Evolutionary conservation across 305 asterid species (phyloP), one percentile per base, ranked within the genome.

Genomic region (Lippia alba): DNA sequence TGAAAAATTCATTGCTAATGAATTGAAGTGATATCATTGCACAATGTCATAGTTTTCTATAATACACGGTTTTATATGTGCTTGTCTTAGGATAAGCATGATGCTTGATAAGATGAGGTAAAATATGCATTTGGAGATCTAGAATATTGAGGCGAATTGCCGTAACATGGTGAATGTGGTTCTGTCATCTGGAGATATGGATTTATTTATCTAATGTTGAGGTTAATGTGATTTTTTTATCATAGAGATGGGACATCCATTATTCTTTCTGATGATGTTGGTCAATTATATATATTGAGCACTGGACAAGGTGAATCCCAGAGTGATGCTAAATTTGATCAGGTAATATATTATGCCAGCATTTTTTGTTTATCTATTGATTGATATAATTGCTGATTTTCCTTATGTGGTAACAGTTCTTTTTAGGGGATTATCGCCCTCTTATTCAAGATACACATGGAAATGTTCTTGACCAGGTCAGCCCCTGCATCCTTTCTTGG

Each of bases 231-330:
- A 76, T 67, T 74, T 56, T 82, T 66, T 66, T 61, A 56, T 70
- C 78, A 74, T 83, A 94, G 99, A 72, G 99, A 94, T 84, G 99
- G 99, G 60, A 92, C 99, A 44, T 94, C 99, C 56, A 94, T 94
- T 74, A 86, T 94, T 77, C 96, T 94, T 67, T 94, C 99, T 50
- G 99, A 94, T 79, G 96, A 94, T 73, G 99, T 90, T 59, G 99
- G 99, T 24, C 99, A 94, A 69, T 75, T 94, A 65, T 92, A 90
- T 76, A 90, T 88, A 80, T 78, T 94, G 81, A 92, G 78, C 82
- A 92, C 97, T 14, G 99, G 99, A 56, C 94, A 92, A 85, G 99
- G 99, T 79, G 99, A 94, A 83, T 85, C 91, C 69, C 98, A 94
- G 75, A 81, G 80, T 75, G 97, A 94, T 79, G 94, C 98, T 58